These are phyloP conservation scores for Miscanthus lutarioriparius DNA, from an alignment of 176 grass and related monocot genomes.

Conservation along the genomic window DNA sequence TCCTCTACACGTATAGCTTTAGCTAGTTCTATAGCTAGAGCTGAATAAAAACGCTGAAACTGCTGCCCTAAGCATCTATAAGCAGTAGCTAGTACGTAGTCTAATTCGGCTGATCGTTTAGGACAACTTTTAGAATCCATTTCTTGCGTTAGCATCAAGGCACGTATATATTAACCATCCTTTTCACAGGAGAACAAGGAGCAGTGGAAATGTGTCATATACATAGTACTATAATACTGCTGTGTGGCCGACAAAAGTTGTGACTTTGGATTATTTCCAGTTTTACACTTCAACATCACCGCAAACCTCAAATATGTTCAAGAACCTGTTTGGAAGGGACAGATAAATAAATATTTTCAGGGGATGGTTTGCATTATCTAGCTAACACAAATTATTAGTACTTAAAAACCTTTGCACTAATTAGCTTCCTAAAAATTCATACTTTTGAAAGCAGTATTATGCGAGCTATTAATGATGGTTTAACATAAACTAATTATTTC, in stretches of 20 bases:
- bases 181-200: conserved; percentile 20
- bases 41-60: conserved; percentile 33
- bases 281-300: background rate
- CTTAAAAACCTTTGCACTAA: background rate
- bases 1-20: conserved; percentile 23
- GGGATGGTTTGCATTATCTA: too few relatives aligned
- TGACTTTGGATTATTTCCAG: conserved; percentile 16
- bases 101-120: background rate
- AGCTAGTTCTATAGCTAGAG: conserved; percentile 18
- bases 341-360: background rate
- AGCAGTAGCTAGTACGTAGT: too few relatives aligned
- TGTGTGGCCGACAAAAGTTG: conserved; percentile 36
- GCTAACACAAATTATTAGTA: too few relatives aligned
- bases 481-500: background rate
- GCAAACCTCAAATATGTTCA: background rate
- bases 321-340: background rate
- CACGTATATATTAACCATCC: conserved; percentile 26
- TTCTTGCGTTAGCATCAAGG: conserved; percentile 49
- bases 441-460: background rate
- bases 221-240: background rate
- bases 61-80: conserved; percentile 30
- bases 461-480: background rate
- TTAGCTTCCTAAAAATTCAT: background rate
- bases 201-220: background rate
- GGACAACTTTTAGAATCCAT: conserved; percentile 39